A percentile compares a stretch with the other conserved stretches of the same genome.
These are phyloP conservation scores for Talaromyces amestolkiae DNA, from an alignment of 2,329 filamentous ascomycete species.

Conservation along the genomic window DNA sequence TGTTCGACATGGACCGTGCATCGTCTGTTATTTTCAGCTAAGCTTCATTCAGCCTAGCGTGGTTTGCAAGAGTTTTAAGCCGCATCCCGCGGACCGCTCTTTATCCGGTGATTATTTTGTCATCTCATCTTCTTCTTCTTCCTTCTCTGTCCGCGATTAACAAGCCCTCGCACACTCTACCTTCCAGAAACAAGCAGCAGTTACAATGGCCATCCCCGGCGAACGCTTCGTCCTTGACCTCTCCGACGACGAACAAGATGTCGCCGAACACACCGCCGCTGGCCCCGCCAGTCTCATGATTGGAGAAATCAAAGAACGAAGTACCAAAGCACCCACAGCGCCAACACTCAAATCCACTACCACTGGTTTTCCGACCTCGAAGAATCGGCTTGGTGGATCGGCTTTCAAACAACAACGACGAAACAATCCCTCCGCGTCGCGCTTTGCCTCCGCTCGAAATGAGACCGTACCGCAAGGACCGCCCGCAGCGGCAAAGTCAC, in stretches of 20 bases:
- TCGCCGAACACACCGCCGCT: constrained; percentile 22
- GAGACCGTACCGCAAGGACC: neutral
- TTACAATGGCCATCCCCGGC: constrained; percentile 54
- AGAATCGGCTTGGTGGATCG: constrained; percentile 69
- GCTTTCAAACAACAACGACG: constrained; percentile 70
- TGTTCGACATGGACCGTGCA: constrained; percentile 17
- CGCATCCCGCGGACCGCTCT: constrained; percentile 26
- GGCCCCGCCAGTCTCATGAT: constrained; percentile 47
- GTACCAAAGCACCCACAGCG: constrained; percentile 46
- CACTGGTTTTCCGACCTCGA: constrained; percentile 81
- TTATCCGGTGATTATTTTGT: constrained; percentile 2
- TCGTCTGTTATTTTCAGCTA: constrained; percentile 22
- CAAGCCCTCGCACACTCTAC: neutral
- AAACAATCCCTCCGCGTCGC: neutral
- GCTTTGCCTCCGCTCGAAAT: constrained; percentile 36
- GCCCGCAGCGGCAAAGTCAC: neutral
- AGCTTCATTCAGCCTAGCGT: constrained; percentile 21
- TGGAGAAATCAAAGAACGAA: constrained; percentile 76
- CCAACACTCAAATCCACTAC: constrained; percentile 58
- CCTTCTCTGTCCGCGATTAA: neutral
- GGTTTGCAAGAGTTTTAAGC: constrained; percentile 35
- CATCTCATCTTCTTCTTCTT: neutral
- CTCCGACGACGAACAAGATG: constrained; percentile 50
- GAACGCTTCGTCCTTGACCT: constrained; percentile 62
- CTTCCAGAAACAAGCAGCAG: neutral